Percentiles rank a stretch among this genome's conserved stretches.
These are phyloP conservation scores for Xerocomellus amylosporus DNA, from an alignment of 768 basidiomycete species.

Conservation along the genomic window DNA sequence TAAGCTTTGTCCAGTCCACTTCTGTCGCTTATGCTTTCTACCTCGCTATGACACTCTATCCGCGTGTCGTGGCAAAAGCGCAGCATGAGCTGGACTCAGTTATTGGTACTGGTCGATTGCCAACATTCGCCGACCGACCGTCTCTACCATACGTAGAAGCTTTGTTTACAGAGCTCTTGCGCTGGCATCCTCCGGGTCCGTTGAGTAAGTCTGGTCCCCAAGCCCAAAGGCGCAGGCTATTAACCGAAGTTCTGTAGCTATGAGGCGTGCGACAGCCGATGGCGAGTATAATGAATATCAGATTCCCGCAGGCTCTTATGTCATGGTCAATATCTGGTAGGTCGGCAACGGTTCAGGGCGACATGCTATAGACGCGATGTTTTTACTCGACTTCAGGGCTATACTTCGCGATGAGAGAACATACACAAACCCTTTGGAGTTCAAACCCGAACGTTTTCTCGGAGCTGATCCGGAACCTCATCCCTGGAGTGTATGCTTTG, in stretches of 20 bases:
- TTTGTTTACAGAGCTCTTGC: conserved; percentile 22
- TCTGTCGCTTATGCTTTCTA: conserved; percentile 12
- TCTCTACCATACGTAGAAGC: conserved; percentile 28
- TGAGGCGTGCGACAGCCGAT: conserved; percentile 2
- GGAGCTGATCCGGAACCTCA: conserved; percentile 15
- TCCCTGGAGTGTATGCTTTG: conserved; percentile 14
- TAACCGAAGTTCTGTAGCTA: not conserved
- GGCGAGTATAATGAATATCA: conserved; percentile 18
- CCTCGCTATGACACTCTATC: conserved; percentile 29
- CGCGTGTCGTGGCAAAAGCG: conserved; percentile 21
- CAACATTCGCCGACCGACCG: conserved; percentile 20
- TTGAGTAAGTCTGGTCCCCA: not conserved
- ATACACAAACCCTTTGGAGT: conserved; percentile 16
- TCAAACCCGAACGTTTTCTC: conserved; percentile 24
- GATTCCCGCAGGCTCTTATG: conserved; percentile 16
- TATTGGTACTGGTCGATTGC: conserved; percentile 21
- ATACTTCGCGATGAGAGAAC: conserved; percentile 13
- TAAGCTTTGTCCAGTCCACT: conserved; percentile 4
- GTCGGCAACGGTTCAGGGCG: not conserved
- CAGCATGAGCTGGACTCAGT: conserved; percentile 27
- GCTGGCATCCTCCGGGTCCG: conserved; percentile 15
- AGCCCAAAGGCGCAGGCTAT: not conserved
- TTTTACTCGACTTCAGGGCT: conserved; percentile 1
- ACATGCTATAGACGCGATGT: not conserved
- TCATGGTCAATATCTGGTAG: conserved; percentile 17